Percentiles rank a stretch among this genome's conserved stretches.
Conservation (phyloP, 768 basidiomycete species). For the Termitomyces sp. region DNA sequence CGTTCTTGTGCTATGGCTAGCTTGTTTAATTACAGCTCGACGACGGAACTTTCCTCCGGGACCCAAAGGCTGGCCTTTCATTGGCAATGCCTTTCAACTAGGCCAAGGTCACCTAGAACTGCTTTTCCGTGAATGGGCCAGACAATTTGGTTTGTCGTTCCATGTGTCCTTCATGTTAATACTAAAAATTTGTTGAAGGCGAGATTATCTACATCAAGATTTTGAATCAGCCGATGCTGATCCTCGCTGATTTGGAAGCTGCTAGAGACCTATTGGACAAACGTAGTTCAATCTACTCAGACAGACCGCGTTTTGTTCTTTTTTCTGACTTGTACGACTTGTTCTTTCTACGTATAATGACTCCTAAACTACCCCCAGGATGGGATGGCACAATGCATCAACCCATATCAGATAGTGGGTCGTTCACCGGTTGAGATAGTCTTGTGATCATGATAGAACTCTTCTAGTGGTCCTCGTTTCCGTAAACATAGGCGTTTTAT, state of each 20-base stretch:
- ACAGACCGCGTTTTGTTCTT: slow-evolving; percentile 43
- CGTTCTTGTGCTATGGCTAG: slow-evolving; percentile 10
- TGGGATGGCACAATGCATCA: slow-evolving; percentile 43
- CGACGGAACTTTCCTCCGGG: slow-evolving; percentile 37
- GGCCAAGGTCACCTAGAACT: slow-evolving; percentile 31
- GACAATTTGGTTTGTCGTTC: slow-evolving; percentile 33
- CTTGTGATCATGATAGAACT: not conserved
- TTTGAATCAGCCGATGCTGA: slow-evolving; percentile 40
- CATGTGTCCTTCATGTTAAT: not conserved
- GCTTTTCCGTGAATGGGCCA: slow-evolving; percentile 35
- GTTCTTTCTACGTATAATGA: not conserved
- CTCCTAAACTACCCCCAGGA: slow-evolving; percentile 21
- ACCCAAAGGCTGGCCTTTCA: slow-evolving; percentile 35
- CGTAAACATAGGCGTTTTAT: slow-evolving; percentile 48
- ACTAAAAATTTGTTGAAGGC: slow-evolving; percentile 23
- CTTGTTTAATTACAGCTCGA: slow-evolving; percentile 17
- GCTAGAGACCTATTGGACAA: slow-evolving; percentile 46
- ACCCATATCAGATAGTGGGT: slow-evolving; percentile 44
- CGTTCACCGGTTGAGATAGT: not conserved
- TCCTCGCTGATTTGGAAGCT: slow-evolving; percentile 42
- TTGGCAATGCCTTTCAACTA: slow-evolving; percentile 45
- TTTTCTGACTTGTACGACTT: slow-evolving; percentile 39
- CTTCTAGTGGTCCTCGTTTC: slow-evolving; percentile 39
- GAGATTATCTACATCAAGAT: slow-evolving; percentile 35
- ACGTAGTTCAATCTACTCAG: slow-evolving; percentile 48